These are phyloP conservation scores for Pseudophaeomoniella oleicola DNA, from an alignment of 2,329 filamentous ascomycete species.

Conservation along the genomic window DNA sequence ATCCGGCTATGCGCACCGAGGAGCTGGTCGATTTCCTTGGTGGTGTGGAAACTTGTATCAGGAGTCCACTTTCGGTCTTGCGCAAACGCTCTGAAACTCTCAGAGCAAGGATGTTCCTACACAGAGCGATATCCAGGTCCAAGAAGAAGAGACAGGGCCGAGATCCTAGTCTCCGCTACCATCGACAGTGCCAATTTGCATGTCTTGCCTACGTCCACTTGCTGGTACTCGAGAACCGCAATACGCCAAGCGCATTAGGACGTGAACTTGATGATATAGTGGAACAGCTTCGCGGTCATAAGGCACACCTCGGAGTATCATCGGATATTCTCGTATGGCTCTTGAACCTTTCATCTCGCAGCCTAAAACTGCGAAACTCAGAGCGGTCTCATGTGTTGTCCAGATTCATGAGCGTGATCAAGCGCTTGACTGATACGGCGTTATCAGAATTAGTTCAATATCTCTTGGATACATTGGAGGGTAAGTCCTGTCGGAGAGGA, in stretches of 20 bases:
- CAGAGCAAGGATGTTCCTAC: neutral
- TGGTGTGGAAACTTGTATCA: neutral
- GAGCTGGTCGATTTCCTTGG: neutral
- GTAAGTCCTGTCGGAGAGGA: neutral
- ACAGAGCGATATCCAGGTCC: neutral
- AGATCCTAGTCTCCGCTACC: neutral
- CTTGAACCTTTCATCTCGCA: neutral
- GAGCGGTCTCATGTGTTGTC: neutral
- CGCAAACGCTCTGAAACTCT: neutral
- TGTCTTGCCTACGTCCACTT: neutral
- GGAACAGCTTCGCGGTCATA: neutral
- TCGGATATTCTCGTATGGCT: neutral
- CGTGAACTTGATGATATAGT: neutral
- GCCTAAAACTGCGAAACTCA: neutral
- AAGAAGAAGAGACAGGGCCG: neutral
- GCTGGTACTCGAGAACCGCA: neutral
- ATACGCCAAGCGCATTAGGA: neutral
- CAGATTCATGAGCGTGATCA: neutral
- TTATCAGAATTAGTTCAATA: neutral
- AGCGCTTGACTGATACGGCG: neutral
- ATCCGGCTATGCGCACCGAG: neutral
- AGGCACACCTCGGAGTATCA: neutral
- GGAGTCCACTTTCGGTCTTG: neutral
- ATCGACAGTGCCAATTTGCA: neutral
- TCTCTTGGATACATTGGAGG: neutral